phyloP scores from a whole-genome alignment of 768 basidiomycete species.

The Auricularia heimuer region DNA sequence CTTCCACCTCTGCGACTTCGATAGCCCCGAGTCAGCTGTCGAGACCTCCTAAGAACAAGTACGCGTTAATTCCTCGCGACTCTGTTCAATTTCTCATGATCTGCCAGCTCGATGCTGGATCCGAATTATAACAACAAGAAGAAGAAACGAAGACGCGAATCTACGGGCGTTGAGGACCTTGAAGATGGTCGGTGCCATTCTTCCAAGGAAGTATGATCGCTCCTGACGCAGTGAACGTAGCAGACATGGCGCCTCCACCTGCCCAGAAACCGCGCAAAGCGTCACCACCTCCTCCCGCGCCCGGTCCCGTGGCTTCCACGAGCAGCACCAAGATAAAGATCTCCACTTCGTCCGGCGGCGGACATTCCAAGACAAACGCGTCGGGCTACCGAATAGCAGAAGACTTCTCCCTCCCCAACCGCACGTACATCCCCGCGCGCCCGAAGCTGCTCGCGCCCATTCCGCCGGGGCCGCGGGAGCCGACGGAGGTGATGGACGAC shows the following conservation, averaged over 20 bases:
- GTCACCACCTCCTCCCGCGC: slow-evolving; percentile 39
- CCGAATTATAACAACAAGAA: slow-evolving; percentile 4
- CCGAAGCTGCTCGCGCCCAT: slow-evolving; percentile 56
- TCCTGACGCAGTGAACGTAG: slow-evolving; percentile 7
- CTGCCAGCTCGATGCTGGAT: neutral
- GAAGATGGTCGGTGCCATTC: slow-evolving; percentile 40
- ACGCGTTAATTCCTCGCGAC: neutral
- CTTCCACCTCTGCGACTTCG: slow-evolving; percentile 23
- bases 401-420: slow-evolving; percentile 52
- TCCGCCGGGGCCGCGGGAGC: slow-evolving; percentile 71
- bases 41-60: slow-evolving; percentile 63
- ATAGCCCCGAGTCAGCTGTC: slow-evolving; percentile 41
- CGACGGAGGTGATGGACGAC: slow-evolving; percentile 78
- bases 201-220: slow-evolving; percentile 6
- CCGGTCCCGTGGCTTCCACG: slow-evolving; percentile 26
- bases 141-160: slow-evolving; percentile 76
- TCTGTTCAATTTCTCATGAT: neutral
- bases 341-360: slow-evolving; percentile 7
- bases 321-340: slow-evolving; percentile 36
- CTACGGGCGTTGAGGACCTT: slow-evolving; percentile 51
- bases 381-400: slow-evolving; percentile 27
- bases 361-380: slow-evolving; percentile 6
- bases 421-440: slow-evolving; percentile 44
- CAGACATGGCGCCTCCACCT: slow-evolving; percentile 38
- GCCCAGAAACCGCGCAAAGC: slow-evolving; percentile 37